Evolutionary conservation across 2,329 filamentous ascomycete species (phyloP), one percentile per base, ranked within the genome.

Genomic region (Cyphellophora europaea): DNA sequence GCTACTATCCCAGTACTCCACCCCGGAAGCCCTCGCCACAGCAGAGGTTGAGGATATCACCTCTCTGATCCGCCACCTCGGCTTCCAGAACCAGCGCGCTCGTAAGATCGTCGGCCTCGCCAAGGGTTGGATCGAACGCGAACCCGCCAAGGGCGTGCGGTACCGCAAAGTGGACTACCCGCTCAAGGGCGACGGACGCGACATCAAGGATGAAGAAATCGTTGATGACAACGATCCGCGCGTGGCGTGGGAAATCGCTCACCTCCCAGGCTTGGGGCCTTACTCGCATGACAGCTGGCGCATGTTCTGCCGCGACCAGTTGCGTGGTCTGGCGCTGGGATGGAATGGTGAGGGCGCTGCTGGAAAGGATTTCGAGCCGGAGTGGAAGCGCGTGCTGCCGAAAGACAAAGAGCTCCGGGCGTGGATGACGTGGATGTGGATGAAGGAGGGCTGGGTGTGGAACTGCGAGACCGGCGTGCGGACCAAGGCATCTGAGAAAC

Each of bases 251-350:
- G 88, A 95, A 52, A 82, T 94, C 40, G 86, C 81, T 0, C 84
- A 93, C 55, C 63, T 95, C 38, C 87, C 85, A 0, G 78, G 84
- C 35, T 55, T 71, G 36, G 84, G 87, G 11, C 69, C 76, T 2
- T 95, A 95, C 56, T 82, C 85, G 0, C 66, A 89, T 32, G 88
- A 95, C 57, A 88, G 82, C 52, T 95, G 86, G 83, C 76, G 88
- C 3, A 94, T 95, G 44, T 95, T 95, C 57, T 94, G 86, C 54
- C 75, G 88, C 2, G 88, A 95, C 54, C 66, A 71, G 19, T 57
- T 93, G 15, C 71, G 87, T 5, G 79, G 77, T 0, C 57, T 77
- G 12, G 75, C 79, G 2, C 54, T 60, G 6, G 74, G 79, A 43
- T 85, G 79, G 73, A 78, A 76, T 49, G 82, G 81, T 2, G 64